Conservation (phyloP, 2,329 filamentous ascomycete genomes). For the Xylariales sp. region DNA sequence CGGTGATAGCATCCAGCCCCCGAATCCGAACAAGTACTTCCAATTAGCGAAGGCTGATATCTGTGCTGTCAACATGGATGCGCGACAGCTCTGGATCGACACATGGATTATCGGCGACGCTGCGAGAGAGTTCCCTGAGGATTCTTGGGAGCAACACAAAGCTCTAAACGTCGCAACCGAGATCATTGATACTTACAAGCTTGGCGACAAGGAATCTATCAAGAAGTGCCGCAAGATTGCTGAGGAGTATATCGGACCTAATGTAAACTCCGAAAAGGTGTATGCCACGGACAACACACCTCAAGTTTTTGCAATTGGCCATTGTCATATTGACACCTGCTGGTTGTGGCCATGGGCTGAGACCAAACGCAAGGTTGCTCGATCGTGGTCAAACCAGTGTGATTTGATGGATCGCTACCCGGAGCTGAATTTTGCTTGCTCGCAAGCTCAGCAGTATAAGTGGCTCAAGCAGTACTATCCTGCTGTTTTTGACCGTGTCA, state of each 20-base stretch:
- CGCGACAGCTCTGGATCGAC: slow-evolving; percentile 79
- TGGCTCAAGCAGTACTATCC: slow-evolving; percentile 93
- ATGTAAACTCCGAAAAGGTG: slow-evolving; percentile 77
- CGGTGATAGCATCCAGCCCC: slow-evolving; percentile 84
- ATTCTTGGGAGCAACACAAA: slow-evolving; percentile 85
- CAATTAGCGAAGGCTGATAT: slow-evolving; percentile 75
- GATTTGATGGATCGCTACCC: slow-evolving; percentile 93
- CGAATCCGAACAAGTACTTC: slow-evolving; percentile 79
- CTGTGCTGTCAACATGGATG: slow-evolving; percentile 81
- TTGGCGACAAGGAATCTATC: slow-evolving; percentile 74
- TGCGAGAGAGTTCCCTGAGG: slow-evolving; percentile 80
- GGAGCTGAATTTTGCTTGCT: slow-evolving; percentile 87
- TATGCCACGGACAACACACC: slow-evolving; percentile 73
- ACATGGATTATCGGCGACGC: slow-evolving; percentile 96
- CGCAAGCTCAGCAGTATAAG: slow-evolving; percentile 95
- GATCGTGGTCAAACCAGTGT: slow-evolving; percentile 96
- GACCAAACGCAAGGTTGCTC: slow-evolving; percentile 91
- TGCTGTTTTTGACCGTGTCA: slow-evolving; percentile 83
- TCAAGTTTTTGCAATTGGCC: slow-evolving; percentile 83
- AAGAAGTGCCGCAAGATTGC: slow-evolving; percentile 78
- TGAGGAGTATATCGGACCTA: slow-evolving; percentile 72
- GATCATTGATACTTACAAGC: slow-evolving; percentile 87
- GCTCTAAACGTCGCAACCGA: slow-evolving; percentile 79
- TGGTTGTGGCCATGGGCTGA: slow-evolving; percentile 99
- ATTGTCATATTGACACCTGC: slow-evolving; percentile 97